A percentile compares a stretch with the other conserved stretches of the same genome.
These are phyloP conservation scores for Triangularia verruculosa DNA, from an alignment of 2,329 filamentous ascomycete genomes.

Conservation along the genomic window DNA sequence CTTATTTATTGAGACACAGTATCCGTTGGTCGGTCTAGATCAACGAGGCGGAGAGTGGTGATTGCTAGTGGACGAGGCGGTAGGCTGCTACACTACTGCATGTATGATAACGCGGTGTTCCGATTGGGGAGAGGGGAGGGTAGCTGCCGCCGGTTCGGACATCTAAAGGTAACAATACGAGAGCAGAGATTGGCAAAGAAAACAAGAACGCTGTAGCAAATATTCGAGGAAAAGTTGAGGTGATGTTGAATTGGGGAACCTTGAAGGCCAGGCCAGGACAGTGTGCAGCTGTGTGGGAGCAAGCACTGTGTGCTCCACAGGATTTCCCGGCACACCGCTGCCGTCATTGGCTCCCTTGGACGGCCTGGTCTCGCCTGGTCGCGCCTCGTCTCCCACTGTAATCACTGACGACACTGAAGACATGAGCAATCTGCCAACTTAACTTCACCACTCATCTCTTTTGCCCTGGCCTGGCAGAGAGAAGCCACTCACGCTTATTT, in stretches of 20 bases:
- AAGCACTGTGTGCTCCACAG: not conserved
- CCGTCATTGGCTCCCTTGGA: not conserved
- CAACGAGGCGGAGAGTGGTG: not conserved
- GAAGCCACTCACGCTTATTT: not conserved
- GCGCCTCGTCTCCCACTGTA: not conserved
- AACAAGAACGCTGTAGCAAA: not conserved
- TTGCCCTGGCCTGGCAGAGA: slow-evolving; percentile 7
- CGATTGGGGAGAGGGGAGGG: not conserved
- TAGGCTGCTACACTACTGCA: not conserved
- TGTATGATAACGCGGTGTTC: not conserved
- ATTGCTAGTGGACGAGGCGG: not conserved
- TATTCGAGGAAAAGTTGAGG: not conserved
- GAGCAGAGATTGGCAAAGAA: not conserved
- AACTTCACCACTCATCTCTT: not conserved
- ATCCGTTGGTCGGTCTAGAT: not conserved
- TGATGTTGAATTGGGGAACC: not conserved
- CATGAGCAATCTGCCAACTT: not conserved
- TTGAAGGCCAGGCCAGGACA: not conserved
- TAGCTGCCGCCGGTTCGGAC: too few relatives aligned
- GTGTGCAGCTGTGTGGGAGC: not conserved
- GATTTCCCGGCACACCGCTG: slow-evolving; percentile 2
- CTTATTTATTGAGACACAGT: not conserved
- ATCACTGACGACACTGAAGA: not conserved
- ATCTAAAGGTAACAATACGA: not conserved
- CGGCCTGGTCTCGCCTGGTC: too few relatives aligned